phyloP scores from a whole-genome alignment of 441 rosid genomes.

The Flueggea neowawraea region DNA sequence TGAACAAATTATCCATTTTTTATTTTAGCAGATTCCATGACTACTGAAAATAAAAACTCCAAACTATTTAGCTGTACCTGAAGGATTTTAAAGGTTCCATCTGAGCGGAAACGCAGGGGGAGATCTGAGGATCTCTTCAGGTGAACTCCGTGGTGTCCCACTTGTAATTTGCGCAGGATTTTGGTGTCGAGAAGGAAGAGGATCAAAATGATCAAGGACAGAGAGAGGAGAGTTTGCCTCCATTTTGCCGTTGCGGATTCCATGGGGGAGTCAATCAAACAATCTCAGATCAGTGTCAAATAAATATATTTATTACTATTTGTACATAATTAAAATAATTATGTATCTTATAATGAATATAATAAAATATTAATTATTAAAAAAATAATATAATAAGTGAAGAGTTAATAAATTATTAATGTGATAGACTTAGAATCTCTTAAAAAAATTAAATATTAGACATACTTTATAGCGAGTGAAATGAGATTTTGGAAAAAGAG shows the following conservation, averaged over 20 bases:
- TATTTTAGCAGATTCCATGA: not conserved
- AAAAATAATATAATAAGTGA: too few species aligned
- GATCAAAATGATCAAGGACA: conserved; percentile 28
- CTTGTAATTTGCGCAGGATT: conserved; percentile 33
- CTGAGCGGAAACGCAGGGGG: conserved; percentile 73
- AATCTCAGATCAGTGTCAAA: too few species aligned
- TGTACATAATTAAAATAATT: too few species aligned
- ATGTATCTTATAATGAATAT: too few species aligned
- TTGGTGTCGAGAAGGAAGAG: conserved; percentile 42
- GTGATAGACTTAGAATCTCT: too few species aligned
- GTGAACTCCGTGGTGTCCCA: conserved; percentile 37
- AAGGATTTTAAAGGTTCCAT: conserved; percentile 90
- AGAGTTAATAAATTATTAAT: too few species aligned
- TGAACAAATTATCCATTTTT: conserved; percentile 6
- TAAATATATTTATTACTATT: too few species aligned
- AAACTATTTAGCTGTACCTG: conserved; percentile 42
- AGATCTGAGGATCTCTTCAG: conserved; percentile 54
- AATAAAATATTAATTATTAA: too few species aligned
- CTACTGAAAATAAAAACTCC: not conserved
- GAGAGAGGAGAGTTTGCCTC: conserved; percentile 41
- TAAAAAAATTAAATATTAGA: too few species aligned
- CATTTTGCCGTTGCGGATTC: conserved; percentile 21
- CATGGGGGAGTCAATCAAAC: conserved; percentile 14
- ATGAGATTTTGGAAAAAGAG: too few species aligned
- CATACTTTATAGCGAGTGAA: too few species aligned